A percentile compares a stretch with the other conserved stretches of the same genome.
phyloP scores from a whole-genome alignment of 2,329 filamentous ascomycete genomes.

The Sporothrix pallida region DNA sequence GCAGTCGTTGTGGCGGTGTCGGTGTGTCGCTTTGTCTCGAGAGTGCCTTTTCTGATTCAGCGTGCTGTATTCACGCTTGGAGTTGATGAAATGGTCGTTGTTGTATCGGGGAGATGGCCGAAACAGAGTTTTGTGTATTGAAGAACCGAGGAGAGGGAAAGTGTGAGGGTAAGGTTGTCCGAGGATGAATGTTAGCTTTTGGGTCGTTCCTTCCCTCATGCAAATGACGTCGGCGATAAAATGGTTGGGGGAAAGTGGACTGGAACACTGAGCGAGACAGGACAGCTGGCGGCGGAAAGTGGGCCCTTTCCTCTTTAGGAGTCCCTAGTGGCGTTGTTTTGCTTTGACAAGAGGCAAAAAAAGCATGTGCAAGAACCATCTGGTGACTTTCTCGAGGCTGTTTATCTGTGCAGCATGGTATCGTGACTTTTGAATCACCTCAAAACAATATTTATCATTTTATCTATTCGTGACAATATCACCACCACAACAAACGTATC shows the following conservation, averaged over 20 bases:
- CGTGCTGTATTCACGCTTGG: neutral
- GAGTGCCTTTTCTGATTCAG: neutral
- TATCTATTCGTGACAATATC: too few relatives aligned
- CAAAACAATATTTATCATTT: too few relatives aligned
- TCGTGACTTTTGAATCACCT: too few relatives aligned
- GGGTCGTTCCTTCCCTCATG: constrained; percentile 1
- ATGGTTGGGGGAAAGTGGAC: constrained; percentile 12
- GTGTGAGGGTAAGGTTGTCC: neutral
- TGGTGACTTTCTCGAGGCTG: too few relatives aligned
- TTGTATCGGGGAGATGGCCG: too few relatives aligned
- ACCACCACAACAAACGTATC: neutral
- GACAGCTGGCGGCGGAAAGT: constrained; percentile 12
- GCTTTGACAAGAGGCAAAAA: neutral
- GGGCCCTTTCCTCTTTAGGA: neutral
- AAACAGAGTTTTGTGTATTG: neutral
- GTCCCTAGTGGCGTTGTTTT: neutral
- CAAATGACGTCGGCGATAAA: constrained; percentile 31
- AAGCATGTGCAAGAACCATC: neutral
- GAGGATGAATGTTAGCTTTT: neutral
- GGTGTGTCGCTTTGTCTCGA: neutral
- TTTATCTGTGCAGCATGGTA: too few relatives aligned
- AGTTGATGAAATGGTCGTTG: neutral
- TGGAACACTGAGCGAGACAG: neutral
- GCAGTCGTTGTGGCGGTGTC: neutral
- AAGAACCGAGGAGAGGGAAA: neutral